These are phyloP conservation scores for Vitis cinerea DNA, from an alignment of 164 flowering plant species.

Conservation along the genomic window DNA sequence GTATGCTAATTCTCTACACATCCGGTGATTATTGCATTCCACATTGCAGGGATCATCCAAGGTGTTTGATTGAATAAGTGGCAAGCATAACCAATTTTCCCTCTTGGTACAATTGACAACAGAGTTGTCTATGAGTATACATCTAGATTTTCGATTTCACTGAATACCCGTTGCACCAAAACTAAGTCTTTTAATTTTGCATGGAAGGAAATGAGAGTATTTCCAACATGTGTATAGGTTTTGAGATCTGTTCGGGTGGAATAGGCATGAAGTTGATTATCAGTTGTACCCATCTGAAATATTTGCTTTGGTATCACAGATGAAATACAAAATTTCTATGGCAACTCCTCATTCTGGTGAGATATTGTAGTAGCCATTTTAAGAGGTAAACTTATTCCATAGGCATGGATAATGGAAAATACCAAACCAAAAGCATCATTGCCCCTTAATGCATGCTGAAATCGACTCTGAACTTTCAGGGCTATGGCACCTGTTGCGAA, in stretches of 20 bases:
- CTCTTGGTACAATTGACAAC: conserved; percentile 54
- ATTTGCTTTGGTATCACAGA: no score
- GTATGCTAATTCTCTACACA: conserved; percentile 43
- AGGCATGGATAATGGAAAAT: no score
- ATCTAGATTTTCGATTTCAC: conserved; percentile 58
- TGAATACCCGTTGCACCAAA: conserved; percentile 42
- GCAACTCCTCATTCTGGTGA: no score
- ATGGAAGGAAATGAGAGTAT: conserved; percentile 63
- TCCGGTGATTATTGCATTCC: conserved; percentile 82
- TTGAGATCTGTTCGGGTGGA: conserved; percentile 40
- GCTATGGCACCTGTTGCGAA: no score
- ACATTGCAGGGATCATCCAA: conserved; percentile 36
- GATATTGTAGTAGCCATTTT: no score
- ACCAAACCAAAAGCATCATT: no score
- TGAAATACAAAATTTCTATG: no score
- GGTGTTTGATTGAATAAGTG: conserved; percentile 49
- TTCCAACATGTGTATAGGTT: conserved; percentile 47
- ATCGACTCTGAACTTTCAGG: no score
- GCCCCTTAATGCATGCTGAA: no score
- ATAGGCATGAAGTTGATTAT: conserved; percentile 57
- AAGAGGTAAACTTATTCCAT: no score
- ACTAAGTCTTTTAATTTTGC: conserved; percentile 41
- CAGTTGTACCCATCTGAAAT: conserved; percentile 9
- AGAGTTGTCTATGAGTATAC: conserved; percentile 68
- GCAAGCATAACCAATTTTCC: conserved; percentile 38